These are phyloP conservation scores for Phytophthora tentaculata DNA, from an alignment of 352 stramenopile species.

Conservation along the genomic window DNA sequence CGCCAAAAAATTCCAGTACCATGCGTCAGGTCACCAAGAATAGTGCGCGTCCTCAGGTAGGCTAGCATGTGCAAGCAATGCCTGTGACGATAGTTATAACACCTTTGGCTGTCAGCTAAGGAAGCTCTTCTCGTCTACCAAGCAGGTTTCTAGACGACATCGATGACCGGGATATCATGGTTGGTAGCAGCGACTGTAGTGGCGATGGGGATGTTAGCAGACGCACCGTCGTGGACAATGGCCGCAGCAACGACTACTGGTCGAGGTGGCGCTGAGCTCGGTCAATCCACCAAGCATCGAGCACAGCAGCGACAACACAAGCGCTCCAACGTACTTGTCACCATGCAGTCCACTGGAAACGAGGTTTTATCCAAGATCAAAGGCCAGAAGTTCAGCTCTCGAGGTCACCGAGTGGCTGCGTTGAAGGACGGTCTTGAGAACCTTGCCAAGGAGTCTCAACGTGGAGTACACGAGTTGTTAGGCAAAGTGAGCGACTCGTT, in stretches of 20 bases:
- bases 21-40: constrained; percentile 3
- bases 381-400: constrained; percentile 43
- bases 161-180: constrained; percentile 27
- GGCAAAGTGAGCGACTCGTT: constrained; percentile 31
- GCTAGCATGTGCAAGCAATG: background rate
- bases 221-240: constrained; percentile 1
- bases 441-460: constrained; percentile 47
- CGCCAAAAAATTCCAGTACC: background rate
- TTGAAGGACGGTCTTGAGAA: constrained; percentile 44
- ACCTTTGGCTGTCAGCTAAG: constrained; percentile 6
- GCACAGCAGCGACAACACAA: constrained; percentile 31
- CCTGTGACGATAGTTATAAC: constrained; percentile 14
- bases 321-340: constrained; percentile 59
- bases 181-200: constrained; percentile 9
- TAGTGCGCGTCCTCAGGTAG: constrained; percentile 12
- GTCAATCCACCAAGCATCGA: constrained; percentile 24
- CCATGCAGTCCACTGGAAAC: constrained; percentile 44
- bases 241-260: constrained; percentile 12
- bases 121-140: background rate
- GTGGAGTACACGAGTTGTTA: constrained; percentile 35
- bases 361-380: constrained; percentile 41
- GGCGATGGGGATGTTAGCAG: constrained; percentile 7
- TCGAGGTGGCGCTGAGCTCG: constrained; percentile 2
- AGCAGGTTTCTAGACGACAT: too few relatives aligned
- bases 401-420: constrained; percentile 33